A percentile compares a stretch with the other conserved stretches of the same genome.
These are phyloP conservation scores for Microcos paniculata DNA, from an alignment of 345 rosid species.

Conservation along the genomic window DNA sequence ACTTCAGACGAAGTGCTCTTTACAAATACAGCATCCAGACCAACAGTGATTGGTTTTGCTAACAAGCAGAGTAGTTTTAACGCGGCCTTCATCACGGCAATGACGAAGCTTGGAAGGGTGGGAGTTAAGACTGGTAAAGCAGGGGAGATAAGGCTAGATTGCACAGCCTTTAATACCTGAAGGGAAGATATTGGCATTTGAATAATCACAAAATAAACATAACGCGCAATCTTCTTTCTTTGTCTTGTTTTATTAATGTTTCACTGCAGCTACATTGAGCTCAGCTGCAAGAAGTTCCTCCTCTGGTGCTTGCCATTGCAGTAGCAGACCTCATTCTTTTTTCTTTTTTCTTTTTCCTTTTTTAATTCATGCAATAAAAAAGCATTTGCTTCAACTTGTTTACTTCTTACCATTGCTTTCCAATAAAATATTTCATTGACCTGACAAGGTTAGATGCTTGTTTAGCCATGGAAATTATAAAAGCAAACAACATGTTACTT, in stretches of 20 bases:
- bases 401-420: neutral
- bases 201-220: neutral
- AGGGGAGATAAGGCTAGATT: conserved; percentile 68
- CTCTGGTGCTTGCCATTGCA: neutral
- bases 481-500: neutral
- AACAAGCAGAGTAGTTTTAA: conserved; percentile 45
- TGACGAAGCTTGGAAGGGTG: conserved; percentile 80
- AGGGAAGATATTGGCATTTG: neutral
- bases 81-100: conserved; percentile 56
- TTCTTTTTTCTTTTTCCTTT: too few species aligned
- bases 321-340: neutral
- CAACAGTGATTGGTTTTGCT: conserved; percentile 59
- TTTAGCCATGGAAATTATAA: neutral
- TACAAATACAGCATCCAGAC: conserved; percentile 43
- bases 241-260: neutral
- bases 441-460: neutral
- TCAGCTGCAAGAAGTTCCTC: too few species aligned
- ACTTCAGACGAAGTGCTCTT: conserved; percentile 68
- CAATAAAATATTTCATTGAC: neutral
- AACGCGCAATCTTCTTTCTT: neutral
- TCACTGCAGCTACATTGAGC: neutral
- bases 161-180: conserved; percentile 55
- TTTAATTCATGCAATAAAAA: neutral
- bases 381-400: neutral
- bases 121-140: conserved; percentile 56